Conservation (phyloP, 352 stramenopile genomes). For the Phytophthora podocarpi region DNA sequence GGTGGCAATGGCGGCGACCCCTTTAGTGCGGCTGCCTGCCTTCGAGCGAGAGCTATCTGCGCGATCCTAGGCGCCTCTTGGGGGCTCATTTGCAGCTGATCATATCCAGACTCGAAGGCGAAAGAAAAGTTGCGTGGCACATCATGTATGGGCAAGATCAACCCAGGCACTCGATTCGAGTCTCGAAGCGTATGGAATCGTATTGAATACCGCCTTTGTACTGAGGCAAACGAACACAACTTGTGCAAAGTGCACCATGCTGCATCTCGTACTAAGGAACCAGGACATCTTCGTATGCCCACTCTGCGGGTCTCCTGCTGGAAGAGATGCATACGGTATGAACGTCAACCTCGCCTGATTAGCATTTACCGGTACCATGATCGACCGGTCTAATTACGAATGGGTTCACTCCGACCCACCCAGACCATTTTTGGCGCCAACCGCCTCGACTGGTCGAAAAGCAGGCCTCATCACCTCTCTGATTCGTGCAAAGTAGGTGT, state of each 20-base stretch:
- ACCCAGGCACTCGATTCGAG: not conserved
- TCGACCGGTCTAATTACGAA: conserved; percentile 20
- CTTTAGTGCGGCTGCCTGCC: too few relatives aligned
- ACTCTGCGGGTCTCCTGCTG: too few relatives aligned
- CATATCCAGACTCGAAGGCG: conserved; percentile 12
- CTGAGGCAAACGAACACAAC: not conserved
- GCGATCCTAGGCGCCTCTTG: conserved; percentile 12
- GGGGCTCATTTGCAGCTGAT: conserved; percentile 26
- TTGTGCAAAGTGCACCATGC: too few relatives aligned
- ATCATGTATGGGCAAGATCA: conserved; percentile 4
- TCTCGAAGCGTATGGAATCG: not conserved
- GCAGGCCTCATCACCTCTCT: not conserved
- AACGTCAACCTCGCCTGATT: not conserved
- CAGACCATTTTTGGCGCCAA: conserved; percentile 4
- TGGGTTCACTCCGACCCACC: conserved; percentile 30
- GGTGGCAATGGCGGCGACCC: too few relatives aligned
- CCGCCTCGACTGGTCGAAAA: conserved; percentile 21
- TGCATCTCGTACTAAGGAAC: too few relatives aligned
- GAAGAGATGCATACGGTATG: not conserved
- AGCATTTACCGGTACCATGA: conserved; percentile 3
- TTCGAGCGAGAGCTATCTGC: not conserved
- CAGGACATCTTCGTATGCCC: too few relatives aligned
- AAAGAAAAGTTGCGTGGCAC: conserved; percentile 31
- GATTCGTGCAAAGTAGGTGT: conserved; percentile 6
- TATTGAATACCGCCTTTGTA: not conserved